These are phyloP conservation scores for Ustilago shanxiensis DNA, from an alignment of 1,284 basidiomycete genomes.

Conservation along the genomic window DNA sequence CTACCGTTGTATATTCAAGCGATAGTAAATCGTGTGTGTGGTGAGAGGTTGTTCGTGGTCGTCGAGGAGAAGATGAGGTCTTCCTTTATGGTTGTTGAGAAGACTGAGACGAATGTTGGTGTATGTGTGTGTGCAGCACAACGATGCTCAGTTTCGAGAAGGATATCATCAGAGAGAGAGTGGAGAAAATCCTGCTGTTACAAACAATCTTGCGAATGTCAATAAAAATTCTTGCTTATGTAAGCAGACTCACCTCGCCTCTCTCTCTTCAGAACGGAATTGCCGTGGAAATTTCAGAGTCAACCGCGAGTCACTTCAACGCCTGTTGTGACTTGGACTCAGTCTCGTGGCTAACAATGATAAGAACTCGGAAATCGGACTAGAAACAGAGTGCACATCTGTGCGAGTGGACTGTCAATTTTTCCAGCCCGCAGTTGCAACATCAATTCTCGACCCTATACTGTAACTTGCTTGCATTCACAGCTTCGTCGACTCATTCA, in stretches of 20 bases:
- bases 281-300: constrained; percentile 6
- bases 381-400: background rate
- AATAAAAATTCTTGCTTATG: constrained; percentile 44
- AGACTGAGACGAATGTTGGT: background rate
- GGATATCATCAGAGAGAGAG: no score
- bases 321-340: background rate
- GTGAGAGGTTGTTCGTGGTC: background rate
- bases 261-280: background rate
- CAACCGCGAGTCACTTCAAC: constrained; percentile 24
- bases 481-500: background rate
- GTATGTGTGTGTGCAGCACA: background rate
- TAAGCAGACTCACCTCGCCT: constrained; percentile 14
- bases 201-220: background rate
- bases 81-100: constrained; percentile 17
- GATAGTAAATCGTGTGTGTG: no score
- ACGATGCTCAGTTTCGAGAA: constrained; percentile 12
- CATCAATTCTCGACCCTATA: no score
- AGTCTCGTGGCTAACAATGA: no score
- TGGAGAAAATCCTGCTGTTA: constrained; percentile 39
- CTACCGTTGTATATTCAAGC: background rate
- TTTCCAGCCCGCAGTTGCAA: no score
- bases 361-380: constrained; percentile 25
- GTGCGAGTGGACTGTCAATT: background rate
- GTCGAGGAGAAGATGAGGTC: background rate
- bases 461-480: background rate